Conservation (phyloP, 768 basidiomycete species). For the Tricholoma hemisulphureum region DNA sequence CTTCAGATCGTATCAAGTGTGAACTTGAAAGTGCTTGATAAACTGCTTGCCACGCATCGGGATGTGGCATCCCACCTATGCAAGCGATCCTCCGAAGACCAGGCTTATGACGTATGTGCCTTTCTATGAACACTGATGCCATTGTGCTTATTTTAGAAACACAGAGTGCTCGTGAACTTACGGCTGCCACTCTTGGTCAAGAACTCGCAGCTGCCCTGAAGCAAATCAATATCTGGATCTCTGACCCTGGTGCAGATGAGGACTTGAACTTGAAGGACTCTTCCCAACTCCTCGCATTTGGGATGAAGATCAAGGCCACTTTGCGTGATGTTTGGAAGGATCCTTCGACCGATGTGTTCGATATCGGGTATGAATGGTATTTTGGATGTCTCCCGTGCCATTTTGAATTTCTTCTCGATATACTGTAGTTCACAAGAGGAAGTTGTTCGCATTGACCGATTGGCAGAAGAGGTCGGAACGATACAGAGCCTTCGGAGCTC, state of each 20-base stretch:
- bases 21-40: slow-evolving; percentile 53
- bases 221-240: slow-evolving; percentile 51
- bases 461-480: slow-evolving; percentile 75
- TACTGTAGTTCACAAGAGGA: slow-evolving; percentile 67
- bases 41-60: slow-evolving; percentile 59
- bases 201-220: slow-evolving; percentile 74
- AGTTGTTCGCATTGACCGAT: slow-evolving; percentile 58
- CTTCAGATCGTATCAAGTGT: slow-evolving; percentile 57
- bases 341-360: slow-evolving; percentile 69
- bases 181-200: slow-evolving; percentile 76
- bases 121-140: neutral
- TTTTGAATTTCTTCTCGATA: neutral
- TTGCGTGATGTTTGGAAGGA: slow-evolving; percentile 76
- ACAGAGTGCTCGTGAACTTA: slow-evolving; percentile 83
- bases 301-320: slow-evolving; percentile 56
- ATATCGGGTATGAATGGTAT: slow-evolving; percentile 58
- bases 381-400: neutral
- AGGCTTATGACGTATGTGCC: slow-evolving; percentile 69
- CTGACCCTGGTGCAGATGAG: slow-evolving; percentile 43
- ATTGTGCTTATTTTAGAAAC: neutral
- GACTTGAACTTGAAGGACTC: slow-evolving; percentile 44
- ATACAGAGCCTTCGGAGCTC: slow-evolving; percentile 74
- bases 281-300: slow-evolving; percentile 46
- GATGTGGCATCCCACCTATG: slow-evolving; percentile 65
- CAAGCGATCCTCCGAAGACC: slow-evolving; percentile 74